Evolutionary conservation across 768 basidiomycete genomes (phyloP).

Genomic region (Amanita molliuscula): DNA sequence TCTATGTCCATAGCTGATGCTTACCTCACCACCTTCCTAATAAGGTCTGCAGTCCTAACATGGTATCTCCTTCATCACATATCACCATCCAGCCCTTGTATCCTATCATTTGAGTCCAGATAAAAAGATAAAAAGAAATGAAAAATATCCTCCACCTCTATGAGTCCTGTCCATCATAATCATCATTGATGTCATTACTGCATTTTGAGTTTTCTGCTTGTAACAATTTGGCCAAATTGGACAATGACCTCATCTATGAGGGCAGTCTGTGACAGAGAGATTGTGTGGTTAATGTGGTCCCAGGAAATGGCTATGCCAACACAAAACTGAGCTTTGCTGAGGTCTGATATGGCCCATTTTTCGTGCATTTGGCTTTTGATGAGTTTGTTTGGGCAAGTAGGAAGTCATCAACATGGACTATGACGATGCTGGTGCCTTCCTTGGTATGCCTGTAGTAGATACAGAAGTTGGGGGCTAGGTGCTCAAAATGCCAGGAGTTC

Average conservation of each 20-base stretch:
- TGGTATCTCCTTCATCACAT: too few relatives aligned
- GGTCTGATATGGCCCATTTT: conserved; percentile 22
- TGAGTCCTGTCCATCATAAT: too few relatives aligned
- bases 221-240: not conserved
- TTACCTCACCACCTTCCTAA: too few relatives aligned
- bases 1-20: too few relatives aligned
- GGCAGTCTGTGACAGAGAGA: not conserved
- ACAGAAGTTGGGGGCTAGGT: conserved; percentile 10
- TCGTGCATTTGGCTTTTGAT: conserved; percentile 18
- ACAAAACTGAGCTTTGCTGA: conserved; percentile 18
- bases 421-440: conserved; percentile 12
- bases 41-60: too few relatives aligned
- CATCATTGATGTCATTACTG: too few relatives aligned
- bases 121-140: too few relatives aligned
- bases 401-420: conserved; percentile 23
- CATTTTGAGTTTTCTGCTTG: too few relatives aligned
- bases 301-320: conserved; percentile 27
- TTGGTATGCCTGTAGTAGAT: conserved; percentile 14
- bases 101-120: too few relatives aligned
- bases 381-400: conserved; percentile 11
- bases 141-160: too few relatives aligned
- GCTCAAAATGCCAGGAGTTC: not conserved
- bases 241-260: not conserved
- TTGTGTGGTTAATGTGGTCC: conserved; percentile 9
- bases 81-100: too few relatives aligned